These are phyloP conservation scores for Tricholoma hemisulphureum DNA, from an alignment of 768 basidiomycete genomes.

Conservation along the genomic window DNA sequence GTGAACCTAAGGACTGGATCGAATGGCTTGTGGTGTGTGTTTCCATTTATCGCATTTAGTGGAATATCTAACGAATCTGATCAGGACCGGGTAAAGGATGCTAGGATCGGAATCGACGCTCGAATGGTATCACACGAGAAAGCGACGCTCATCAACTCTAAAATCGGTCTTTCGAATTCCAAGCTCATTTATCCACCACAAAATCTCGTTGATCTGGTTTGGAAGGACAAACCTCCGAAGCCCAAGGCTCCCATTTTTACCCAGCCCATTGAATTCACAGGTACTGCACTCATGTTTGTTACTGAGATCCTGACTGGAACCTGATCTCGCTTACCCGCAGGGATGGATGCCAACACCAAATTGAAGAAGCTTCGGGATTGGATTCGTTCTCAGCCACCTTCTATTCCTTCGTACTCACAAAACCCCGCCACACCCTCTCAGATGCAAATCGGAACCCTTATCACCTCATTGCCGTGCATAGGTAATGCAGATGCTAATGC, in stretches of 20 bases:
- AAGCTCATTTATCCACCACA: conserved; percentile 79
- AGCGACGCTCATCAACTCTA: conserved; percentile 56
- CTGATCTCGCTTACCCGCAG: conserved; percentile 22
- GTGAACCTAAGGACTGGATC: conserved; percentile 69
- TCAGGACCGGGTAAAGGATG: conserved; percentile 39
- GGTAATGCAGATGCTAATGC: conserved; percentile 40
- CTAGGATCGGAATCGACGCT: conserved; percentile 79
- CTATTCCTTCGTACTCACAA: conserved; percentile 63
- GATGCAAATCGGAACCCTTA: conserved; percentile 63
- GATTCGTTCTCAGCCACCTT: conserved; percentile 60
- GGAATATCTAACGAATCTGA: conserved; percentile 1
- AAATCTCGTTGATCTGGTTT: conserved; percentile 80
- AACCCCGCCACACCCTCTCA: conserved; percentile 57
- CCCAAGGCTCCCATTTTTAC: conserved; percentile 63
- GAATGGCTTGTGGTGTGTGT: conserved; percentile 68
- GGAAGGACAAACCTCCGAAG: conserved; percentile 75
- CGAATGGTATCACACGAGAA: conserved; percentile 78
- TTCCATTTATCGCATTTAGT: neutral
- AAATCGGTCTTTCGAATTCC: conserved; percentile 51
- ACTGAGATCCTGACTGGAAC: neutral
- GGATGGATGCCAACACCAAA: conserved; percentile 66
- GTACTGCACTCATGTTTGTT: conserved; percentile 28
- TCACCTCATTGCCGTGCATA: conserved; percentile 68
- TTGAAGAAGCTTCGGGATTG: conserved; percentile 67
- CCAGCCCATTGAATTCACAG: conserved; percentile 72